Evolutionary conservation across 257 asterid genomes (phyloP).

Genomic region (Lantana camara): DNA sequence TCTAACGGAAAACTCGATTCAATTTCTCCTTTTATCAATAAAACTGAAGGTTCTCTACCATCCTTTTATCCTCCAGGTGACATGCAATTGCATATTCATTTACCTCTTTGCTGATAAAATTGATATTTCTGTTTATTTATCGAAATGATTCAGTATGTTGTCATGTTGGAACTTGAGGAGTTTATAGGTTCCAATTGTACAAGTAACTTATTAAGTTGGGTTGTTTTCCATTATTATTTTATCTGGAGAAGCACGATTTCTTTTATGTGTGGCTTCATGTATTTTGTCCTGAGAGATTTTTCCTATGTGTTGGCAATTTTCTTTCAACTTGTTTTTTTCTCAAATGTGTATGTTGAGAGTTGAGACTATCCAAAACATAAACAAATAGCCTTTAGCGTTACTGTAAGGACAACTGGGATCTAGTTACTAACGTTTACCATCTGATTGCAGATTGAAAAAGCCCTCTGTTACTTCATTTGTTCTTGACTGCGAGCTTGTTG

Average conservation of each 20-base stretch:
- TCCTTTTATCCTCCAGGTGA: neutral
- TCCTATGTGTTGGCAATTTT: too few species aligned
- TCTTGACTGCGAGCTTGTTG: conserved; percentile 97
- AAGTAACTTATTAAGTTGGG: neutral
- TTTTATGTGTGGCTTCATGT: neutral
- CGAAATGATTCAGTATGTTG: neutral
- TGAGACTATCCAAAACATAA: too few species aligned
- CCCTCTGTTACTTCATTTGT: conserved; percentile 81
- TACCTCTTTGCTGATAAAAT: neutral
- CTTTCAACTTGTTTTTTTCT: neutral
- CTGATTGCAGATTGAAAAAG: conserved; percentile 66
- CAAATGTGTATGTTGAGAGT: conserved; percentile 1
- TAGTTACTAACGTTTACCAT: conserved; percentile 19
- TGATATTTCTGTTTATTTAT: neutral
- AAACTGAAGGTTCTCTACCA: neutral
- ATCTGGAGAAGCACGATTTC: conserved; percentile 1
- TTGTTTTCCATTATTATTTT: neutral
- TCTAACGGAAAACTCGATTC: neutral
- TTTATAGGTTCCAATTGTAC: neutral
- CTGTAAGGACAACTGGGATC: neutral
- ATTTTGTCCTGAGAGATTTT: too few species aligned
- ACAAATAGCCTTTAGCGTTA: conserved; percentile 8
- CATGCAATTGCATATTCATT: conserved; percentile 1
- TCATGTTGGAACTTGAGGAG: conserved; percentile 7
- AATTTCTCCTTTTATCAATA: neutral